Evolutionary conservation across 2,329 filamentous ascomycete genomes (phyloP), one percentile per base, ranked within the genome.

Genomic region (Cladophialophora yegresii): DNA sequence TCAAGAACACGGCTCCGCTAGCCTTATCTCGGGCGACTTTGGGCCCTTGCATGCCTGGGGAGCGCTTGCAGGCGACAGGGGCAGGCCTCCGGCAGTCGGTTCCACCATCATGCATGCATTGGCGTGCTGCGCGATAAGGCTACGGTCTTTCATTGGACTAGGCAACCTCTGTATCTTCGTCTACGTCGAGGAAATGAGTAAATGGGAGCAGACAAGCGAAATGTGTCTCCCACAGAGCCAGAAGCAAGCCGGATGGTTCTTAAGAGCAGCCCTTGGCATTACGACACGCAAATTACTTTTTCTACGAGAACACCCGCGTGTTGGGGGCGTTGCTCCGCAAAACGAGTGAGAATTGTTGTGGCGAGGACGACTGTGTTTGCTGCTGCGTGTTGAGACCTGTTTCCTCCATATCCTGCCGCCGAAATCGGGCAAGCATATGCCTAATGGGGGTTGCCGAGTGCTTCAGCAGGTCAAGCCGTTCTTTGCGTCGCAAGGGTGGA

Each of bases 221-320:
- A 28, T 20, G 3, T 28, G 12, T 50, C 47, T 50, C 20, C 47
- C 47, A 50, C 47, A 10, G 47, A 8, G 5, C 47, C 26, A 67
- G 20, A 66, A 66, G 66, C 61, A 66, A 68, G 26, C 45, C 61
- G 55, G 22, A 3, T 22, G 30, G 30, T 3, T 45, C 30, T 30
- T 63, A 53, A 59, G 40, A 32, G 20, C 43, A 26, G 23, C 55
- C 54, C 66, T 68, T 68, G 63, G 64, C 66, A 68, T 68, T 68
- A 68, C 66, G 61, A 60, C 58, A 68, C 58, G 63, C 45, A 64
- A 66, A 66, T 64, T 54, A 28, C 22, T 40, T 50, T 49, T 64
- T 47, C 49, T 59, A 53, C 53, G 47, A 53, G 33, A 53, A 56
- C 23, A 12, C 33, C 47, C 47, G 47, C 47, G 47, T 50, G 47